A percentile compares a stretch with the other conserved stretches of the same genome.
phyloP scores from a whole-genome alignment of 2,329 filamentous ascomycete species.

The Whalleya microplaca region DNA sequence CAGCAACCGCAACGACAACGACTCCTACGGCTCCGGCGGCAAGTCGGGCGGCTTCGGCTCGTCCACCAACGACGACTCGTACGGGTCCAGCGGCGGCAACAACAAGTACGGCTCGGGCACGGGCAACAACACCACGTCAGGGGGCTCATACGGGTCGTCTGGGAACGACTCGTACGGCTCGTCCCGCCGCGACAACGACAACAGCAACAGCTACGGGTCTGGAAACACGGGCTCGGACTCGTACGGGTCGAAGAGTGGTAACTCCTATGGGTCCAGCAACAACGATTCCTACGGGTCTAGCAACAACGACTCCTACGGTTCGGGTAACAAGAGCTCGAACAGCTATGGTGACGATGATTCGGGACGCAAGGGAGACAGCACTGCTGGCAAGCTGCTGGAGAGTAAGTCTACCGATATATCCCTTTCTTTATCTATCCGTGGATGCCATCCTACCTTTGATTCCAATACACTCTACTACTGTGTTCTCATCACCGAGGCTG shows the following conservation, averaged over 20 bases:
- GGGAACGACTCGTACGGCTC: slow-evolving; percentile 3
- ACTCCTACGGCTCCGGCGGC: slow-evolving; percentile 20
- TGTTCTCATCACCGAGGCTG: not conserved
- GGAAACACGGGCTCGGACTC: slow-evolving; percentile 12
- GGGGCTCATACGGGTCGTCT: slow-evolving; percentile 22
- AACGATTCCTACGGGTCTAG: slow-evolving; percentile 17
- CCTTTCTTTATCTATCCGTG: not conserved
- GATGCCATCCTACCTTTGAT: no score
- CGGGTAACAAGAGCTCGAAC: slow-evolving; percentile 8
- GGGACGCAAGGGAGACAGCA: slow-evolving; percentile 44
- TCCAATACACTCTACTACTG: not conserved
- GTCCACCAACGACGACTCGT: slow-evolving; percentile 30
- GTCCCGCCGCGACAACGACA: slow-evolving; percentile 8
- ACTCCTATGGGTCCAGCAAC: slow-evolving; percentile 21
- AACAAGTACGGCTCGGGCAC: slow-evolving; percentile 24
- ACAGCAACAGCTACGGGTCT: slow-evolving; percentile 21
- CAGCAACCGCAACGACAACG: slow-evolving; percentile 37
- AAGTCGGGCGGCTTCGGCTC: slow-evolving; percentile 14
- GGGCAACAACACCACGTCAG: slow-evolving; percentile 22
- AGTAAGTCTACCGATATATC: slow-evolving; percentile 31
- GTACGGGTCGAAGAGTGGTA: not conserved
- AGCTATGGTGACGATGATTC: slow-evolving; percentile 15
- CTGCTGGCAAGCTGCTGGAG: slow-evolving; percentile 61
- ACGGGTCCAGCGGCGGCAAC: slow-evolving; percentile 23
- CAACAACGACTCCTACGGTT: slow-evolving; percentile 26